These are phyloP conservation scores for Hyphopichia khmerensis DNA, from an alignment of 1,139 yeast species.

Conservation along the genomic window DNA sequence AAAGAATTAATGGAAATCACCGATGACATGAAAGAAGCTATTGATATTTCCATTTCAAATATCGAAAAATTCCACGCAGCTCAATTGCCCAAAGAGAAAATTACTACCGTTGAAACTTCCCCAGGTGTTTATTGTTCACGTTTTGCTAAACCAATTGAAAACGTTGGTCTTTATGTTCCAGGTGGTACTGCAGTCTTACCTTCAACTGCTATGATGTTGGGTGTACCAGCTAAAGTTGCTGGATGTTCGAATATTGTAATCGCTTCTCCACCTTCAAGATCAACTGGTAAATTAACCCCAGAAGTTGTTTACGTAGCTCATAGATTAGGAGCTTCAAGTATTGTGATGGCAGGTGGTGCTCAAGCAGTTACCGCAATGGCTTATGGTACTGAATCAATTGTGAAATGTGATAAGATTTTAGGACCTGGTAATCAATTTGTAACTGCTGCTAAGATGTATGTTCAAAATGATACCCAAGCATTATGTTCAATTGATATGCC, in stretches of 20 bases:
- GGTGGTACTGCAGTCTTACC: conserved; percentile 99
- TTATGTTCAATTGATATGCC: conserved; percentile 98
- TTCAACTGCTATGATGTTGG: conserved; percentile 96
- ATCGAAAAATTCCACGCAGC: conserved; percentile 93
- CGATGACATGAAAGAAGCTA: conserved; percentile 77
- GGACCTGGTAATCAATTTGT: conserved; percentile 99
- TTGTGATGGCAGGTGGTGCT: conserved; percentile 97
- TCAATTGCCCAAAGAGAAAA: conserved; percentile 68
- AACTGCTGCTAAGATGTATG: conserved; percentile 98
- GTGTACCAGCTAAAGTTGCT: conserved; percentile 99
- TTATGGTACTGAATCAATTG: conserved; percentile 88
- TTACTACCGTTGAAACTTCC: conserved; percentile 83
- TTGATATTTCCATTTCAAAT: conserved; percentile 85
- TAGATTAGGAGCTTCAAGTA: conserved; percentile 86
- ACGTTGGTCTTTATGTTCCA: conserved; percentile 93
- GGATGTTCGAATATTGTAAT: conserved; percentile 91
- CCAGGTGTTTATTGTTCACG: conserved; percentile 95
- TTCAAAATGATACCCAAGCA: conserved; percentile 93
- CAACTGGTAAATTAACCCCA: conserved; percentile 90
- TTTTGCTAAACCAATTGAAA: conserved; percentile 91
- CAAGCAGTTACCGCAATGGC: conserved; percentile 99
- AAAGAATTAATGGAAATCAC: conserved; percentile 71
- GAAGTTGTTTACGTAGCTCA: conserved; percentile 98
- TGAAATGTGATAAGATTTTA: conserved; percentile 92
- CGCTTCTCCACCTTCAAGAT: conserved; percentile 96